phyloP scores from a whole-genome alignment of 202 grass and related monocot genomes.

The Digitaria exilis region DNA sequence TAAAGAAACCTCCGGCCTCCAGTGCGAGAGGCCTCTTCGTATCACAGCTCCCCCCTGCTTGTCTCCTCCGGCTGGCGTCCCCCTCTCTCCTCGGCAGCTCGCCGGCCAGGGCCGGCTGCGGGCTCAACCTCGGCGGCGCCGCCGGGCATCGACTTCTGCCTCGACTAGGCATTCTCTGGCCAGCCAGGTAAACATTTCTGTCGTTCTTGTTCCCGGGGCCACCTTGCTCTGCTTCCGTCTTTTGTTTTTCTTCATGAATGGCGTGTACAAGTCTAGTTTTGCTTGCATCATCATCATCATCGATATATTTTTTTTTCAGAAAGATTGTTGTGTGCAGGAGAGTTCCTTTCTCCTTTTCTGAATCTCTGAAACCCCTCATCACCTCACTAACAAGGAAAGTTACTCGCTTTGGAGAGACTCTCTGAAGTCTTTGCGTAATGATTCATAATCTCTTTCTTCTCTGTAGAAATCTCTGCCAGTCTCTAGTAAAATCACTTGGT shows the following conservation, averaged over 20 bases:
- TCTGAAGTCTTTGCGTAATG: no score
- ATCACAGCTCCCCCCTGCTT: not conserved
- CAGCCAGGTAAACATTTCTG: not conserved
- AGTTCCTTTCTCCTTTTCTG: not conserved
- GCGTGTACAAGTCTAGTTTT: no score
- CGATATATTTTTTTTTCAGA: not conserved
- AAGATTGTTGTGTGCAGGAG: not conserved
- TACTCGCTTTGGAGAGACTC: not conserved
- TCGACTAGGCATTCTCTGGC: not conserved
- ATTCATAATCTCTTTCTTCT: no score
- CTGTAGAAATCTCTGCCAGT: no score
- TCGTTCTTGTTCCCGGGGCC: not conserved
- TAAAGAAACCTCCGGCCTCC: constrained; percentile 31
- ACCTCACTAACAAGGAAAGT: not conserved
- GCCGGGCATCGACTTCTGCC: not conserved
- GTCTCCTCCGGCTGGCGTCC: not conserved
- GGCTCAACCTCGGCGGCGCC: not conserved
- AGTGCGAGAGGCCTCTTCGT: not conserved
- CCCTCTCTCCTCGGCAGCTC: not conserved
- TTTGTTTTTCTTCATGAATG: no score
- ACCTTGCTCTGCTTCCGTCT: not conserved
- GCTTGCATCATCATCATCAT: not conserved
- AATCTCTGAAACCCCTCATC: not conserved
- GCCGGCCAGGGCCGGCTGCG: not conserved
- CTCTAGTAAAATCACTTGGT: not conserved